A percentile compares a stretch with the other conserved stretches of the same genome.
Evolutionary conservation across 2,329 filamentous ascomycete genomes (phyloP).

Genomic region (Metarhizium humberi): DNA sequence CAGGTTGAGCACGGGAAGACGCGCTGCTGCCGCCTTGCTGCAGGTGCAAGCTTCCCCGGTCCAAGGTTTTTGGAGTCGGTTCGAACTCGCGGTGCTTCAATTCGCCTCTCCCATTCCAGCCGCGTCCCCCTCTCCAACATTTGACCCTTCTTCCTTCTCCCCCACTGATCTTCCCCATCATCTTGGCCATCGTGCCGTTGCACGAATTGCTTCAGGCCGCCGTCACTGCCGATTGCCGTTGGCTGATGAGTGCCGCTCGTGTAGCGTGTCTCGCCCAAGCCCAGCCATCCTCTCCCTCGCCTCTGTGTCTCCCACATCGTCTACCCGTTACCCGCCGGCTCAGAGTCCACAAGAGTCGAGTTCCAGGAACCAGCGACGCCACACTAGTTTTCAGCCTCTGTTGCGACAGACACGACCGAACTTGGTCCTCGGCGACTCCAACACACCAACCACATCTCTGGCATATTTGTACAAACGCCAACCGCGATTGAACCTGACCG

Average conservation of each 20-base stretch:
- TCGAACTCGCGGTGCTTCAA: not conserved
- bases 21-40: not conserved
- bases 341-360: not conserved
- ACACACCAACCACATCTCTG: not conserved
- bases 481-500: not conserved
- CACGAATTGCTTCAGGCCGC: constrained; percentile 3
- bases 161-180: not conserved
- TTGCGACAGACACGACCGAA: not conserved
- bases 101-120: not conserved
- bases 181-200: not conserved
- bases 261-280: not conserved
- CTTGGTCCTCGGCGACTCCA: not conserved
- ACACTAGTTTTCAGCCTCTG: not conserved
- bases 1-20: not conserved
- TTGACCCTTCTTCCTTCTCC: not conserved
- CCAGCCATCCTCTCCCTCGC: too few species aligned
- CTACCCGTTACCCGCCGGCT: not conserved
- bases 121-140: not conserved
- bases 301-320: too few species aligned
- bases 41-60: not conserved
- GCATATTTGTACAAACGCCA: not conserved
- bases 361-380: not conserved
- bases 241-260: not conserved
- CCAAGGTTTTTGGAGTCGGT: not conserved
- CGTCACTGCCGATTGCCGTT: not conserved